phyloP scores from a whole-genome alignment of 2,329 filamentous ascomycete species.

The Fusarium praegraminearum region DNA sequence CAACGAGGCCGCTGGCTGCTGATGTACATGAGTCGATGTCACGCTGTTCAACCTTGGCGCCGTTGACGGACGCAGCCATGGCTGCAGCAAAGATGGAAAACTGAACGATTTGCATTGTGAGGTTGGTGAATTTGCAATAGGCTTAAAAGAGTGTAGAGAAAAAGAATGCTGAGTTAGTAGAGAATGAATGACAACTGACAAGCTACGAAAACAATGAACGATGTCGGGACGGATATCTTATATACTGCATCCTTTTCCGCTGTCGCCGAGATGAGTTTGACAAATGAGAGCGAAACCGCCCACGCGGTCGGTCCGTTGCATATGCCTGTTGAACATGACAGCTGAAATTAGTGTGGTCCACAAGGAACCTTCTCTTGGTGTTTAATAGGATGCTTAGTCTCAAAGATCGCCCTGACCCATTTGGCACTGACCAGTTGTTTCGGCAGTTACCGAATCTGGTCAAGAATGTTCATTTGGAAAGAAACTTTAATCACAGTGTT shows the following conservation, averaged over 20 bases:
- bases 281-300: neutral
- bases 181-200: neutral
- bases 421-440: neutral
- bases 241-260: neutral
- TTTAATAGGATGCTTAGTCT: neutral
- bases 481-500: neutral
- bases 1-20: neutral
- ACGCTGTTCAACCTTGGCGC: neutral
- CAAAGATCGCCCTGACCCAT: neutral
- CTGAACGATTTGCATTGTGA: neutral
- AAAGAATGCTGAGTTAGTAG: neutral
- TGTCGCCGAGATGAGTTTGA: neutral
- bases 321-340: neutral
- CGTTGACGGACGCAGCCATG: neutral
- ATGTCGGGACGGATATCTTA: neutral
- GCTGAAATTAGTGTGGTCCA: neutral
- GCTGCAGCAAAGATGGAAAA: neutral
- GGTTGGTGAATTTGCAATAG: accelerated
- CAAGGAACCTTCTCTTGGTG: neutral
- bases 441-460: neutral
- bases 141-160: neutral
- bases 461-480: neutral
- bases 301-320: neutral
- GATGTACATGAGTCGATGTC: neutral
- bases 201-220: neutral